These are phyloP conservation scores for Scheffersomyces illinoinensis DNA, from an alignment of 1,139 yeast genomes.

Conservation along the genomic window DNA sequence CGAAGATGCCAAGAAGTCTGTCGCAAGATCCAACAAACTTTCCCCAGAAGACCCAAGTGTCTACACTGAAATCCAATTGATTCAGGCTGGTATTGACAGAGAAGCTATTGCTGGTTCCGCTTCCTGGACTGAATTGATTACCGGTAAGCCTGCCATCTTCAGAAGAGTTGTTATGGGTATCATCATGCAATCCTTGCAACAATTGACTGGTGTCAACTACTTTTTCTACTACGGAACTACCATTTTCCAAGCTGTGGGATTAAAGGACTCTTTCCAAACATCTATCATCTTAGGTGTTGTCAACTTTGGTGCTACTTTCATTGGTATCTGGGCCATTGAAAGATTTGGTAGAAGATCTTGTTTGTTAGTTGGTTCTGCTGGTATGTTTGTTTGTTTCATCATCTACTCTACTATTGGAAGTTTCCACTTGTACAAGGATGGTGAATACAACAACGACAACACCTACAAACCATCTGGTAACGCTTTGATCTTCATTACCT, in stretches of 20 bases:
- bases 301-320: constrained; percentile 73
- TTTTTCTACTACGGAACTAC: constrained; percentile 83
- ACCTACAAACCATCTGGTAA: constrained; percentile 57
- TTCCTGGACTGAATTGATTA: constrained; percentile 22
- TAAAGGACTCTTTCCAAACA: constrained; percentile 70
- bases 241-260: constrained; percentile 74
- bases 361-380: constrained; percentile 48
- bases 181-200: constrained; percentile 69
- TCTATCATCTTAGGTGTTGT: constrained; percentile 64
- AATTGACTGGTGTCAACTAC: constrained; percentile 78
- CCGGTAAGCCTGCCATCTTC: constrained; percentile 25
- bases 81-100: constrained; percentile 53
- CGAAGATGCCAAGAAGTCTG: constrained; percentile 38
- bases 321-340: constrained; percentile 69
- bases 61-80: constrained; percentile 21
- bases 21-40: constrained; percentile 23
- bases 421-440: constrained; percentile 59
- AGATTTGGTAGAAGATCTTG: constrained; percentile 70
- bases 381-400: constrained; percentile 59
- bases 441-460: constrained; percentile 18
- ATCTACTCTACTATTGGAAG: constrained; percentile 64
- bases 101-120: constrained; percentile 60
- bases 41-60: constrained; percentile 22
- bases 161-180: constrained; percentile 46
- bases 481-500: constrained; percentile 77